Conservation (phyloP, 345 rosid genomes). For the Populus davidiana region DNA sequence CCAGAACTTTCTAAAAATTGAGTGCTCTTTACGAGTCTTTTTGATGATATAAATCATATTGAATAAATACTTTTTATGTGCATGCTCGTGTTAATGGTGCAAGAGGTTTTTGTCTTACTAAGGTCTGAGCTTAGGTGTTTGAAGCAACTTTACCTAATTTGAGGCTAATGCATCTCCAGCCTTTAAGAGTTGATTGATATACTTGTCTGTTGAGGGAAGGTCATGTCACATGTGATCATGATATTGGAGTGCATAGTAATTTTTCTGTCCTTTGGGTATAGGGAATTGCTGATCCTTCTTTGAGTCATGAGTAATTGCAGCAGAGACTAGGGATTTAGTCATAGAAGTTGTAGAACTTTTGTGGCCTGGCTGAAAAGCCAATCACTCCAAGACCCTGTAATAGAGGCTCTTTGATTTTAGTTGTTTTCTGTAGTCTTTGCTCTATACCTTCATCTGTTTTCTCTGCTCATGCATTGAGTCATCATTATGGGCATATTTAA, state of each 20-base stretch:
- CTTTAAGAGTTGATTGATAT: background rate
- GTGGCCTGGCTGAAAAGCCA: no score
- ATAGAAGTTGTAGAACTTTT: no score
- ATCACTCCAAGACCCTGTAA: no score
- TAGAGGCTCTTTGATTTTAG: no score
- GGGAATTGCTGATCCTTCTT: background rate
- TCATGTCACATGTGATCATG: background rate
- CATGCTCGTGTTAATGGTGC: background rate
- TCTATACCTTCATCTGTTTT: no score
- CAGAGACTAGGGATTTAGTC: background rate
- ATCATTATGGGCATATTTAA: no score
- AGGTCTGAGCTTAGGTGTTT: background rate
- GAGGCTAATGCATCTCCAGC: background rate
- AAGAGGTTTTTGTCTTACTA: background rate
- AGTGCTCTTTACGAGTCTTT: background rate
- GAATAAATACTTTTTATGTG: background rate
- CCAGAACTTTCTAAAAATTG: background rate
- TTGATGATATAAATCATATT: background rate
- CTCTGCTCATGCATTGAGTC: no score
- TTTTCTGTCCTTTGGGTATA: conserved; percentile 1
- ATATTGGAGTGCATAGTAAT: background rate
- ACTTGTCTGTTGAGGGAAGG: conserved; percentile 4
- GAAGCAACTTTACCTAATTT: background rate
- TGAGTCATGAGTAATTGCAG: background rate
- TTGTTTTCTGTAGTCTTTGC: no score